A percentile compares a stretch with the other conserved stretches of the same genome.
Conservation (phyloP, 148 eudicot genomes). For the Rhododendron griersonianum region DNA sequence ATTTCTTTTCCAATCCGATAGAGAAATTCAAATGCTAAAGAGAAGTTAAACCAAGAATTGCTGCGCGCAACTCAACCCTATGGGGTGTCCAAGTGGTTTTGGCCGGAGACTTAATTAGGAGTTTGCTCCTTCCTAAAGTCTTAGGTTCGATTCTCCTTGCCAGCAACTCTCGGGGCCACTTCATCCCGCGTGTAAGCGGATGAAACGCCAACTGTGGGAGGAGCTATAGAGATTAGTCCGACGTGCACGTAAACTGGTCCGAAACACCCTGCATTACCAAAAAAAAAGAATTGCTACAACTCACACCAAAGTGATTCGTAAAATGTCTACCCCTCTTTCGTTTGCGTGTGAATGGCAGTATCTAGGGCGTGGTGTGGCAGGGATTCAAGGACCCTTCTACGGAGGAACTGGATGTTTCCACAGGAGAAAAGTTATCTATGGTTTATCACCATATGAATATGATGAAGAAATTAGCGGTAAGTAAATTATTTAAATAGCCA, state of each 20-base stretch:
- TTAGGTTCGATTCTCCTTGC: too few species aligned
- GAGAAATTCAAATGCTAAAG: not conserved
- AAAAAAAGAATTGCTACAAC: not conserved
- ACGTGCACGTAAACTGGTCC: too few species aligned
- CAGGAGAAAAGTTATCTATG: constrained; percentile 35
- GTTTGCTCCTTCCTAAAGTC: too few species aligned
- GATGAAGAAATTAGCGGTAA: constrained; percentile 14
- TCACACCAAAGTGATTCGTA: not conserved
- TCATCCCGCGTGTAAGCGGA: too few species aligned
- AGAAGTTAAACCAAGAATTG: too few species aligned
- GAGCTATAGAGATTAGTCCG: too few species aligned
- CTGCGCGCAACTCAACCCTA: too few species aligned
- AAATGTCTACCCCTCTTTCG: not conserved
- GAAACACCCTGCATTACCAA: too few species aligned
- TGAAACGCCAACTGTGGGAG: too few species aligned
- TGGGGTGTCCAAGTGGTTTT: too few species aligned
- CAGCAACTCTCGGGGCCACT: too few species aligned
- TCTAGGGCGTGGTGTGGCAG: constrained; percentile 13
- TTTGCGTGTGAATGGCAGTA: constrained; percentile 11
- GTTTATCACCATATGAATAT: constrained; percentile 20
- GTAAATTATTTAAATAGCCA: not conserved
- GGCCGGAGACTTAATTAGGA: too few species aligned
- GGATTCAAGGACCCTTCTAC: constrained; percentile 31
- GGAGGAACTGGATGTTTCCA: constrained; percentile 35
- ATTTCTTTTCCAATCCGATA: not conserved